These are phyloP conservation scores for Eimeria tenella DNA, from an alignment of 169 alveolate species.

Conservation along the genomic window DNA sequence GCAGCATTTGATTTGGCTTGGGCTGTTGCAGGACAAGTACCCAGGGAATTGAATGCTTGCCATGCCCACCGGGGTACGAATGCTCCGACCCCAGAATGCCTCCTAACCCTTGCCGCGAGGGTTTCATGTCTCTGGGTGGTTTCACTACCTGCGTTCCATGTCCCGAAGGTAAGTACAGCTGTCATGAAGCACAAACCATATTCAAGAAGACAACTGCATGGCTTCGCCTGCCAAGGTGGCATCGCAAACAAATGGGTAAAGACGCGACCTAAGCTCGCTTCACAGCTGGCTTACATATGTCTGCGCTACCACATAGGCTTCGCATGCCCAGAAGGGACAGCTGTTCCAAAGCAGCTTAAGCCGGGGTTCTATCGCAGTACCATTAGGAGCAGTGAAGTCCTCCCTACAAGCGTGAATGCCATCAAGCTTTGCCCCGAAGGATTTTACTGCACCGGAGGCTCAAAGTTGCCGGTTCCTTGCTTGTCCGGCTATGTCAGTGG, in stretches of 20 bases:
- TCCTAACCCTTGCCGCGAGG: slow-evolving; percentile 48
- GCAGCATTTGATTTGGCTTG: not conserved
- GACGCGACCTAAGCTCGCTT: no score
- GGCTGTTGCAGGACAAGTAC: slow-evolving; percentile 6
- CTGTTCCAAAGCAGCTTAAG: slow-evolving; percentile 48
- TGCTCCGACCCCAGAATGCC: slow-evolving; percentile 51
- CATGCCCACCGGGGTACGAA: slow-evolving; percentile 66
- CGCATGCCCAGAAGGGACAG: slow-evolving; percentile 58
- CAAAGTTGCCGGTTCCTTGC: slow-evolving; percentile 47
- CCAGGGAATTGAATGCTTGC: slow-evolving; percentile 5
- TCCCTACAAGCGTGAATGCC: not conserved
- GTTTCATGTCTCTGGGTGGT: slow-evolving; percentile 59
- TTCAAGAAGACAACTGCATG: not conserved
- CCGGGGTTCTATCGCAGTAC: slow-evolving; percentile 42
- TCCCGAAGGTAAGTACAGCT: slow-evolving; percentile 28
- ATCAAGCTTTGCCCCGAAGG: slow-evolving; percentile 66
- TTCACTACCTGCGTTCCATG: slow-evolving; percentile 33
- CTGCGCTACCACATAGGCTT: not conserved
- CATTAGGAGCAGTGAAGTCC: not conserved
- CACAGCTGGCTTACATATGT: not conserved
- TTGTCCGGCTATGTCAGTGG: slow-evolving; percentile 62
- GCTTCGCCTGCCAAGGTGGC: not conserved
- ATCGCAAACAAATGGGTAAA: not conserved
- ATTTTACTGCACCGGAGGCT: slow-evolving; percentile 68
- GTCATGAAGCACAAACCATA: not conserved